phyloP scores from a whole-genome alignment of 495 filamentous ascomycete species.

The Trichoderma erinaceum region DNA sequence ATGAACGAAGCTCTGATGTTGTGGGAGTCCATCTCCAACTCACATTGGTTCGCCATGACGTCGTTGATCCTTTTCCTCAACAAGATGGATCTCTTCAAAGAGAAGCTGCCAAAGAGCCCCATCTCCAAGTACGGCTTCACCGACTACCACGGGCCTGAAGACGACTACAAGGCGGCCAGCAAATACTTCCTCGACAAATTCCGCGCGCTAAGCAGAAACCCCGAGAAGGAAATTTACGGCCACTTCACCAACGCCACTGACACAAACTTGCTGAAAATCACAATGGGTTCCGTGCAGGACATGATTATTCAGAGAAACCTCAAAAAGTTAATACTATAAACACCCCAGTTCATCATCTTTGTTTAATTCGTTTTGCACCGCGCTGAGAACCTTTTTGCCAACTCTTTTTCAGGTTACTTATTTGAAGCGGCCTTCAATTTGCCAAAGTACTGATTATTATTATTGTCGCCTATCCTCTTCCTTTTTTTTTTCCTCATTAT shows the following conservation, averaged over 20 bases:
- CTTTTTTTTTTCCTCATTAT: neutral
- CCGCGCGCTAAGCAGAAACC: constrained; percentile 74
- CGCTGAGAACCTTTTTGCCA: constrained; percentile 9
- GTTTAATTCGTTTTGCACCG: constrained; percentile 10
- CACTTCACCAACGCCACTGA: constrained; percentile 94
- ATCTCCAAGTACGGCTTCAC: constrained; percentile 85
- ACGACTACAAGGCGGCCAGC: constrained; percentile 55
- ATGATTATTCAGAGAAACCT: constrained; percentile 99
- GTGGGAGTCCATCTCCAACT: constrained; percentile 95
- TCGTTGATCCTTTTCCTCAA: constrained; percentile 97
- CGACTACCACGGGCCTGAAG: constrained; percentile 61
- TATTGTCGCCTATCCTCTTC: neutral
- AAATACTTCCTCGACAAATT: constrained; percentile 91
- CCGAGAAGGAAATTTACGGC: constrained; percentile 84
- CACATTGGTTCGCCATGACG: constrained; percentile 94
- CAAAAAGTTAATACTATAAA: constrained; percentile 87
- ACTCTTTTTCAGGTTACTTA: neutral
- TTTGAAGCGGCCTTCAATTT: neutral
- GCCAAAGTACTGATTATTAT: neutral
- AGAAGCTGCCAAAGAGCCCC: constrained; percentile 73
- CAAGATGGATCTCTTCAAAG: constrained; percentile 97
- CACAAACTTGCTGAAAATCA: constrained; percentile 92
- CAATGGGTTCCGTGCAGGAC: constrained; percentile 94
- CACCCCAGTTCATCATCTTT: neutral
- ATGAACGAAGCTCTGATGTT: constrained; percentile 99